Percentiles rank a stretch among this genome's conserved stretches.
These are phyloP conservation scores for Hypoxylon sp. DNA, from an alignment of 2,329 filamentous ascomycete genomes.

Conservation along the genomic window DNA sequence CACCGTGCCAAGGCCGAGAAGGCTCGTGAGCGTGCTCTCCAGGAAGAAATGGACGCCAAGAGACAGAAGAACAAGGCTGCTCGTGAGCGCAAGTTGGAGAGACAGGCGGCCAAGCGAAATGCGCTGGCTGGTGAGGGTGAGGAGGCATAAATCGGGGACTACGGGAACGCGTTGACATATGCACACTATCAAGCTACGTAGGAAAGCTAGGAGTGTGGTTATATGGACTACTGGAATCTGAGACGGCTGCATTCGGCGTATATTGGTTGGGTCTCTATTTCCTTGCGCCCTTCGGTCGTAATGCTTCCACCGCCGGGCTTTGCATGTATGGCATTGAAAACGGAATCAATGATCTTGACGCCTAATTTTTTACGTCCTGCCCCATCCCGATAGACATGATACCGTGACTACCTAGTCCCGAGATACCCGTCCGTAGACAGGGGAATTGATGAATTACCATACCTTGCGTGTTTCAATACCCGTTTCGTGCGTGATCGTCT, in stretches of 20 bases:
- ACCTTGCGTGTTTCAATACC: background rate
- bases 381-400: background rate
- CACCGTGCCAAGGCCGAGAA: slow-evolving; percentile 99
- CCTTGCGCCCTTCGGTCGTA: slow-evolving; percentile 54
- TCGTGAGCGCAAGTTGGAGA: slow-evolving; percentile 97
- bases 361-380: slow-evolving; percentile 22
- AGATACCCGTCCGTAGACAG: background rate
- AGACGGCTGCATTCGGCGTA: slow-evolving; percentile 62
- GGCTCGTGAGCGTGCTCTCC: slow-evolving; percentile 92
- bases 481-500: too few species aligned
- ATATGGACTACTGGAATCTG: slow-evolving; percentile 52
- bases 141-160: slow-evolving; percentile 63
- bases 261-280: slow-evolving; percentile 64
- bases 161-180: slow-evolving; percentile 48
- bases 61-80: slow-evolving; percentile 99
- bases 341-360: slow-evolving; percentile 66
- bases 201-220: slow-evolving; percentile 50
- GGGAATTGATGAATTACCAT: slow-evolving; percentile 4
- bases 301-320: slow-evolving; percentile 53
- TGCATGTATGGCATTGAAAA: slow-evolving; percentile 71
- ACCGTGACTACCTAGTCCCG: slow-evolving; percentile 1
- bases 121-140: slow-evolving; percentile 82
- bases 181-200: slow-evolving; percentile 50
- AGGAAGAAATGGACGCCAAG: slow-evolving; percentile 99
- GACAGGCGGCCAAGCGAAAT: slow-evolving; percentile 90